A percentile compares a stretch with the other conserved stretches of the same genome.
Conservation (phyloP, 768 basidiomycete genomes). For the Phlebiopsis gigantea region DNA sequence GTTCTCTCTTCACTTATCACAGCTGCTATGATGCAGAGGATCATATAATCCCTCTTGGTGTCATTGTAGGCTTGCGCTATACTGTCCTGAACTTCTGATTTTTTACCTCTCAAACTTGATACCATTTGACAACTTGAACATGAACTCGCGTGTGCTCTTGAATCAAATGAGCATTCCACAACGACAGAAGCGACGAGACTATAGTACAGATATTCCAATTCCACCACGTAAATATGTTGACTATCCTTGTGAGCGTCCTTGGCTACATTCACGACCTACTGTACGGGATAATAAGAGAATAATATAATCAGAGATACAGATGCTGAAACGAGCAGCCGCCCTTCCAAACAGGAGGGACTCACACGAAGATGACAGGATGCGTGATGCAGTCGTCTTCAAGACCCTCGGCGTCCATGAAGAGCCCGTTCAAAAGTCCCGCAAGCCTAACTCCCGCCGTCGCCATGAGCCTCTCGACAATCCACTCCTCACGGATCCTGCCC, state of each 20-base stretch:
- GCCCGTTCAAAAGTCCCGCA: conserved; percentile 75
- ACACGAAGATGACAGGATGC: conserved; percentile 3
- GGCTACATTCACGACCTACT: background rate
- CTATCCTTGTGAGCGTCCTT: background rate
- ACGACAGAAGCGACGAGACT: background rate
- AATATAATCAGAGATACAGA: background rate
- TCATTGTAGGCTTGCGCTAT: too few species aligned
- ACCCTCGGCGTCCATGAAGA: conserved; percentile 43
- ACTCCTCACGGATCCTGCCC: conserved; percentile 57
- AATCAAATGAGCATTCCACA: too few species aligned
- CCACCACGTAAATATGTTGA: background rate
- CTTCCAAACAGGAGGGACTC: background rate
- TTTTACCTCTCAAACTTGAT: too few species aligned
- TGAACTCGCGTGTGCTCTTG: too few species aligned
- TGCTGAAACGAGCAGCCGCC: background rate
- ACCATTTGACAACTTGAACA: too few species aligned
- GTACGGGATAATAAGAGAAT: background rate
- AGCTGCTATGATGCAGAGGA: too few species aligned
- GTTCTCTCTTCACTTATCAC: too few species aligned
- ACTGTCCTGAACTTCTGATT: too few species aligned
- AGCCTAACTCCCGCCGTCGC: conserved; percentile 81
- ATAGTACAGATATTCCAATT: background rate
- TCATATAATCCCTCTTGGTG: too few species aligned
- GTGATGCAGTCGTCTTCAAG: background rate
- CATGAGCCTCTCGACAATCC: conserved; percentile 77